Evolutionary conservation across 805 yeast species (phyloP).

Genomic region (Saccharomyces eubayanus): DNA sequence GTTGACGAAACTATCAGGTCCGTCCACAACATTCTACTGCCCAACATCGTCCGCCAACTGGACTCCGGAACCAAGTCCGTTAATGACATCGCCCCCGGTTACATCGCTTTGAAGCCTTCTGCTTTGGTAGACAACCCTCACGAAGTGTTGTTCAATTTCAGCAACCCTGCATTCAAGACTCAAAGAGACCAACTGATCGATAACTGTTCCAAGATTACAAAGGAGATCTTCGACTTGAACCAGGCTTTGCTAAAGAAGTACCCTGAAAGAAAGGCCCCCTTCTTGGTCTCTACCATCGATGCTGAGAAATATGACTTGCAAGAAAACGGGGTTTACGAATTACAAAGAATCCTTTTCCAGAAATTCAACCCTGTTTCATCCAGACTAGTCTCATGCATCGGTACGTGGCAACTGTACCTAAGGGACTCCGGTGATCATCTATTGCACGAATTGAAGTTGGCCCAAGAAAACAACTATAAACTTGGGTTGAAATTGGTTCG

Average conservation of each 20-base stretch:
- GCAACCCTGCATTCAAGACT: constrained; percentile 45
- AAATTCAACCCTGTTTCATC: constrained; percentile 55
- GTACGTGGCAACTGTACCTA: constrained; percentile 89
- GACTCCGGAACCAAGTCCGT: constrained; percentile 31
- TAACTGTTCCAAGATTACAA: constrained; percentile 58
- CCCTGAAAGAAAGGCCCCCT: constrained; percentile 63
- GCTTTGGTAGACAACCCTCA: constrained; percentile 78
- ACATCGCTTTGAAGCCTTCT: constrained; percentile 88
- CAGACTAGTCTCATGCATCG: constrained; percentile 61
- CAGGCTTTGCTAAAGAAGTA: constrained; percentile 38
- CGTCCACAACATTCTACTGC: constrained; percentile 56
- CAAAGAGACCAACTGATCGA: constrained; percentile 50
- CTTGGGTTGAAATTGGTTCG: constrained; percentile 85
- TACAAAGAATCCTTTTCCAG: constrained; percentile 73
- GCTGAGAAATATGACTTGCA: constrained; percentile 88
- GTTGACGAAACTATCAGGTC: constrained; percentile 59
- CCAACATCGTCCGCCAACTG: constrained; percentile 59
- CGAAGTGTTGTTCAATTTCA: constrained; percentile 54
- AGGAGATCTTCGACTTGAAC: constrained; percentile 48
- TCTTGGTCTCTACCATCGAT: constrained; percentile 72
- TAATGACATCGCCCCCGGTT: constrained; percentile 78
- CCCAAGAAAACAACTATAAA: constrained; percentile 53
- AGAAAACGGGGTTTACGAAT: constrained; percentile 73
- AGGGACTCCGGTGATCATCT: constrained; percentile 60
- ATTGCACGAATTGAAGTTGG: constrained; percentile 54